Evolutionary conservation across 1,284 basidiomycete genomes (phyloP), one percentile per base, ranked within the genome.

Genomic region (Marasmius tenuissimus): DNA sequence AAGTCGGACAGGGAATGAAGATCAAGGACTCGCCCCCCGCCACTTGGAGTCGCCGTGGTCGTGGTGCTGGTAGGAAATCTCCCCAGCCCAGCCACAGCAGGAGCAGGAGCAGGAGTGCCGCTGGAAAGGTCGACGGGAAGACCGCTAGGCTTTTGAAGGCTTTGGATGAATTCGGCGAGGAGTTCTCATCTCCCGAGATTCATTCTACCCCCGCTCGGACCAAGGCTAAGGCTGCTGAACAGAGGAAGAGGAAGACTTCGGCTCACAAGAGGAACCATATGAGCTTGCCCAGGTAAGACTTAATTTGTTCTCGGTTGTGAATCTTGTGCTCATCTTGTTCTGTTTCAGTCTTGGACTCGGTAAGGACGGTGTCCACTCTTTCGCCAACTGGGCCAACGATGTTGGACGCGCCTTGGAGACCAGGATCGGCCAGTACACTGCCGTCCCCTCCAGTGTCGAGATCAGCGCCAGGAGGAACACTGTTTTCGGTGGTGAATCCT

Each of bases 241-340:
- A 72, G 16, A 71, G 68, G 53, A 62, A 61, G 27, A 76, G 75
- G 70, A 86, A 84, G 71, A 73, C 71, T 33, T 82, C 83, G 35
- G 71, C 70, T 47, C 85, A 87, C 72, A 85, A 81, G 71, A 80
- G 79, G 66, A 82, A 84, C 58, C 85, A 85, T 66, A 82, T 83
- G 72, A 88, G 87, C 73, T 73, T 89, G 59, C 84, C 87, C 4
- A 87, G 85, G 86, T 85, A 73, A 58, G 34, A 76, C 69, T 63
- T 65, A 57, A 33, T 52, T 52, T 0, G 10, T 18, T 22, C 6
- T 27, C 56, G 48, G 16, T 53, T 42, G 18, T 18, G n/a, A 49
- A 52, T 20, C 9, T 49, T 38, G 12, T 63, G n/a, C 45, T 38
- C 7, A 10, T 55, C 20, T 47, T 51, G 35, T 1, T 54, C 33